Conservation (phyloP, 352 stramenopile genomes). For the Phytophthora podocarpi region DNA sequence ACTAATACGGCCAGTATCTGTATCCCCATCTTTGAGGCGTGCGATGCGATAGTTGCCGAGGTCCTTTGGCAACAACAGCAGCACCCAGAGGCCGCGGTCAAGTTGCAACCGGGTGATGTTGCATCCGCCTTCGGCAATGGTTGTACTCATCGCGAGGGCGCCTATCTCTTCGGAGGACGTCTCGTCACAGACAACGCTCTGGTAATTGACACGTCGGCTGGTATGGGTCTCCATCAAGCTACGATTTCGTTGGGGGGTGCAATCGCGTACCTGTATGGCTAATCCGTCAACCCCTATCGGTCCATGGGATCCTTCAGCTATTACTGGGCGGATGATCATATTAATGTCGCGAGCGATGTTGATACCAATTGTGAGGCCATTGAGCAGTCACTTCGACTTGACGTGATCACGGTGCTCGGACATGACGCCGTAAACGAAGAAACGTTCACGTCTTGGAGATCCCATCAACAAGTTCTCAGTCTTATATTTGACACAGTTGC, state of each 20-base stretch:
- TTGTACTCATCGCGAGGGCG: neutral
- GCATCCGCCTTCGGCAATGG: constrained; percentile 9
- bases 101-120: constrained; percentile 8
- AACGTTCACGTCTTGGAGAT: constrained; percentile 21
- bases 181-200: neutral
- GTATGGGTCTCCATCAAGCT: constrained; percentile 6
- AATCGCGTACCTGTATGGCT: constrained; percentile 12
- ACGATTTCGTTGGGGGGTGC: constrained; percentile 19
- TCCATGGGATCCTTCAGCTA: constrained; percentile 6
- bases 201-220: constrained; percentile 8
- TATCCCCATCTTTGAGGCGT: constrained; percentile 1
- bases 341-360: constrained; percentile 12
- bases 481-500: neutral
- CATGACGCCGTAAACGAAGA: constrained; percentile 23
- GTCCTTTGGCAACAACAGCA: neutral
- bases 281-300: neutral
- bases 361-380: neutral
- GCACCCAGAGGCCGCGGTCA: neutral
- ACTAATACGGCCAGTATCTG: constrained; percentile 1
- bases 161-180: constrained; percentile 3
- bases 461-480: neutral
- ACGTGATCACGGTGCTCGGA: constrained; percentile 11
- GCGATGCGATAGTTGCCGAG: neutral
- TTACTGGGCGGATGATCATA: constrained; percentile 33
- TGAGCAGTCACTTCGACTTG: constrained; percentile 10